Percentiles rank a stretch among this genome's conserved stretches.
Conservation (phyloP, 1,284 basidiomycete species). For the Moesziomyces aphidis region DNA sequence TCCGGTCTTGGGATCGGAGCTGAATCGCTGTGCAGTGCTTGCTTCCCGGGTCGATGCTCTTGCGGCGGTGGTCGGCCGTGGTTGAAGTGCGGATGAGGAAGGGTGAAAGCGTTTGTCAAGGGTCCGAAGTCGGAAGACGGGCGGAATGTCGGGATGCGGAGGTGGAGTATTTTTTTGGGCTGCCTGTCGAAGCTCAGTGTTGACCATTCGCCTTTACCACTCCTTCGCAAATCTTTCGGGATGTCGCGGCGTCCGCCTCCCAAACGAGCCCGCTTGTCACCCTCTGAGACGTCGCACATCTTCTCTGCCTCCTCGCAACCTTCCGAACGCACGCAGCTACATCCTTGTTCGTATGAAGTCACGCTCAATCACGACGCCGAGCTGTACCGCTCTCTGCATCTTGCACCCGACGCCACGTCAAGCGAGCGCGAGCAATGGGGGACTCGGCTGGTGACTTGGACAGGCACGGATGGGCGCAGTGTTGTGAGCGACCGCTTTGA, state of each 20-base stretch:
- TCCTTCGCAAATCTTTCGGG: no score
- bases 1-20: no score
- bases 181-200: background rate
- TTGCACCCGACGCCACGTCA: background rate
- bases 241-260: slow-evolving; percentile 2
- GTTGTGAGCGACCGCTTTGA: slow-evolving; percentile 31
- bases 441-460: slow-evolving; percentile 25
- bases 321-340: background rate
- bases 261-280: slow-evolving; percentile 11
- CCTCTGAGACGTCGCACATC: slow-evolving; percentile 9
- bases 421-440: background rate
- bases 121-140: no score
- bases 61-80: no score
- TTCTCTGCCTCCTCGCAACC: slow-evolving; percentile 4
- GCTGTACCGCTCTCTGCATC: slow-evolving; percentile 10
- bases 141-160: slow-evolving; percentile 22
- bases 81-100: no score
- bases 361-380: slow-evolving; percentile 17
- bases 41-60: no score
- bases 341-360: slow-evolving; percentile 25
- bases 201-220: background rate
- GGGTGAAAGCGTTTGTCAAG: no score
- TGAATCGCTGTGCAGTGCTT: no score
- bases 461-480: slow-evolving; percentile 1
- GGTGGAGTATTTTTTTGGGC: slow-evolving; percentile 26